Percentiles rank a stretch among this genome's conserved stretches.
Conservation (phyloP, 1,284 basidiomycete genomes). For the Cerioporus squamosus region DNA sequence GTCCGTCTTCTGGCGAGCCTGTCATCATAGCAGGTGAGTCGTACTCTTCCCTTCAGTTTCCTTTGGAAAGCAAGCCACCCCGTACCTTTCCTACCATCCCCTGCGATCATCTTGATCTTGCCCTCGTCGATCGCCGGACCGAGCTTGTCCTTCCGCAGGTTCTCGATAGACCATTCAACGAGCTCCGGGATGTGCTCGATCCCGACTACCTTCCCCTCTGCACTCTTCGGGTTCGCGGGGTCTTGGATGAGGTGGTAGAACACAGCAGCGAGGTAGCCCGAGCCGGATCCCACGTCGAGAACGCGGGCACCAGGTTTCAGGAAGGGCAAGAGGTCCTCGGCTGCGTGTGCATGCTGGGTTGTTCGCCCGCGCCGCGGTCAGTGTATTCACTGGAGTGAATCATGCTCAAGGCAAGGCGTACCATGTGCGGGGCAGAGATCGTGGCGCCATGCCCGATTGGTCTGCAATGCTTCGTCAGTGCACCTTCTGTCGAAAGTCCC, state of each 20-base stretch:
- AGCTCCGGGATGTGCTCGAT: constrained; percentile 91
- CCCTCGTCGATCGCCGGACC: constrained; percentile 53
- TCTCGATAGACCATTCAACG: constrained; percentile 70
- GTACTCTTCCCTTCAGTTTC: too few species aligned
- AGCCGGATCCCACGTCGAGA: constrained; percentile 83
- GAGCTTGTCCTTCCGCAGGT: constrained; percentile 75
- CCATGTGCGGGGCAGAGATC: constrained; percentile 93
- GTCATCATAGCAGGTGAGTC: neutral
- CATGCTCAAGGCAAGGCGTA: constrained; percentile 30
- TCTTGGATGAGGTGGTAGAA: constrained; percentile 72
- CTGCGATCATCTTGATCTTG: constrained; percentile 67
- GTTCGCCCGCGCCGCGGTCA: too few species aligned
- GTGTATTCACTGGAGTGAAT: neutral
- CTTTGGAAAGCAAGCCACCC: neutral
- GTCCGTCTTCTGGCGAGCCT: constrained; percentile 49
- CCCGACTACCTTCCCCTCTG: constrained; percentile 73
- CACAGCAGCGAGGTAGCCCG: constrained; percentile 79
- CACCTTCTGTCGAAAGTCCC: neutral
- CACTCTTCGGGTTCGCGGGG: constrained; percentile 29
- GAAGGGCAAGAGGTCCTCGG: constrained; percentile 73
- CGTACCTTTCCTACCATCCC: constrained; percentile 84
- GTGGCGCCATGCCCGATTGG: constrained; percentile 82
- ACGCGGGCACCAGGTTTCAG: constrained; percentile 73
- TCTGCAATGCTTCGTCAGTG: constrained; percentile 41
- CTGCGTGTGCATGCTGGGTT: constrained; percentile 82